These are phyloP conservation scores for Somion occarium DNA, from an alignment of 1,284 basidiomycete genomes.

Conservation along the genomic window DNA sequence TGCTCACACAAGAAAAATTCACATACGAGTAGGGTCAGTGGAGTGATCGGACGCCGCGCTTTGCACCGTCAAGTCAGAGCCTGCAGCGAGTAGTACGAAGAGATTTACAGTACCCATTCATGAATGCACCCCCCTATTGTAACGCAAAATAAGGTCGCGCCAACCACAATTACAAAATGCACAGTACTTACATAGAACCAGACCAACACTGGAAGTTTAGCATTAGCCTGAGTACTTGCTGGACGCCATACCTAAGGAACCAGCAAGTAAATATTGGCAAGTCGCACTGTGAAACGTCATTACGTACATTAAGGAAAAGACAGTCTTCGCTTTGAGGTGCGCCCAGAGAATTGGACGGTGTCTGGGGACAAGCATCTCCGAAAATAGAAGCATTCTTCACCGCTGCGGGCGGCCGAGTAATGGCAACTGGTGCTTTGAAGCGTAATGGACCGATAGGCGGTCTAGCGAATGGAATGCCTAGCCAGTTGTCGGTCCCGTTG, in stretches of 20 bases:
- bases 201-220: conserved; percentile 42
- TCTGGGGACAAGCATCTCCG: conserved; percentile 56
- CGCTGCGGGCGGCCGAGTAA: conserved; percentile 28
- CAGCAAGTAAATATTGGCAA: neutral
- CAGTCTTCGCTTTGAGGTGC: conserved; percentile 53
- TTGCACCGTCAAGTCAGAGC: neutral
- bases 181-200: conserved; percentile 44
- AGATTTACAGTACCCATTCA: conserved; percentile 30
- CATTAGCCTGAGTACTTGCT: conserved; percentile 25
- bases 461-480: conserved; percentile 65
- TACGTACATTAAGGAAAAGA: conserved; percentile 44
- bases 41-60: conserved; percentile 40
- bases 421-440: conserved; percentile 56
- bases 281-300: neutral
- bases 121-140: conserved; percentile 47
- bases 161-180: neutral
- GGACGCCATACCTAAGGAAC: conserved; percentile 39
- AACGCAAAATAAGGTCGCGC: too few relatives aligned
- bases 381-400: conserved; percentile 44
- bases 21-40: conserved; percentile 43
- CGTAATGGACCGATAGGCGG: conserved; percentile 51
- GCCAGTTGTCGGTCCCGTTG: conserved; percentile 45
- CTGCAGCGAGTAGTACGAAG: neutral
- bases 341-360: conserved; percentile 32
- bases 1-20: too few relatives aligned